These are phyloP conservation scores for Suillus decipiens DNA, from an alignment of 768 basidiomycete species.

Conservation along the genomic window DNA sequence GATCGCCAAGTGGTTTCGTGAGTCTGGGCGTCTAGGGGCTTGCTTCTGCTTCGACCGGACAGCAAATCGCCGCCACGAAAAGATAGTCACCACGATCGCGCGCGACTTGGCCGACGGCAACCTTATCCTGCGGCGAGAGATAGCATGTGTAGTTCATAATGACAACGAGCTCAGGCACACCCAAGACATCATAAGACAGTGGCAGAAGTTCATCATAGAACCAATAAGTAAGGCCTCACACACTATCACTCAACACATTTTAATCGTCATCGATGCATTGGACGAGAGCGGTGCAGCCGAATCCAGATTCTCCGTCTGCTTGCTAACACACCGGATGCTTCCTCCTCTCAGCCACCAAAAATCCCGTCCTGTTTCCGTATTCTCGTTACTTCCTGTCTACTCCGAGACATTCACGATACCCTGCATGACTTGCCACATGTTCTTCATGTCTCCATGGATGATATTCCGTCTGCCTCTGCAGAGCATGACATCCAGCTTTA, in stretches of 20 bases:
- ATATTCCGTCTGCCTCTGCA: neutral
- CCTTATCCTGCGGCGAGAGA: neutral
- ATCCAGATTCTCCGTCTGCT: conserved; percentile 26
- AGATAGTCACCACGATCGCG: conserved; percentile 36
- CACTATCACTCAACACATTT: conserved; percentile 13
- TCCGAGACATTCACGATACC: conserved; percentile 24
- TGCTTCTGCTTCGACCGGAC: conserved; percentile 35
- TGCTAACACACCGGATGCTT: neutral
- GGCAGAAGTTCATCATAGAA: conserved; percentile 20
- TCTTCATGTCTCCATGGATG: conserved; percentile 2
- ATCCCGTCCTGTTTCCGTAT: conserved; percentile 1
- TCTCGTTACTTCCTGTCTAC: conserved; percentile 34
- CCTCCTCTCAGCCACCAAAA: neutral
- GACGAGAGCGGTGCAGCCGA: conserved; percentile 34
- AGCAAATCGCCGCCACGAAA: conserved; percentile 20
- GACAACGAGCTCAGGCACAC: conserved; percentile 3
- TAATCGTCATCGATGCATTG: conserved; percentile 39
- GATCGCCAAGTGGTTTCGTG: conserved; percentile 26
- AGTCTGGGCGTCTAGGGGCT: conserved; percentile 29
- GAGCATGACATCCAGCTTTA: conserved; percentile 3
- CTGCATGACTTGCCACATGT: neutral
- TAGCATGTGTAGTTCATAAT: conserved; percentile 11
- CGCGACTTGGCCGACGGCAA: conserved; percentile 28
- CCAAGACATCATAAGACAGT: conserved; percentile 12
- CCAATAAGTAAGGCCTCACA: conserved; percentile 17